phyloP scores from a whole-genome alignment of 2,329 filamentous ascomycete genomes.

The Ophidiomyces ophidiicola region DNA sequence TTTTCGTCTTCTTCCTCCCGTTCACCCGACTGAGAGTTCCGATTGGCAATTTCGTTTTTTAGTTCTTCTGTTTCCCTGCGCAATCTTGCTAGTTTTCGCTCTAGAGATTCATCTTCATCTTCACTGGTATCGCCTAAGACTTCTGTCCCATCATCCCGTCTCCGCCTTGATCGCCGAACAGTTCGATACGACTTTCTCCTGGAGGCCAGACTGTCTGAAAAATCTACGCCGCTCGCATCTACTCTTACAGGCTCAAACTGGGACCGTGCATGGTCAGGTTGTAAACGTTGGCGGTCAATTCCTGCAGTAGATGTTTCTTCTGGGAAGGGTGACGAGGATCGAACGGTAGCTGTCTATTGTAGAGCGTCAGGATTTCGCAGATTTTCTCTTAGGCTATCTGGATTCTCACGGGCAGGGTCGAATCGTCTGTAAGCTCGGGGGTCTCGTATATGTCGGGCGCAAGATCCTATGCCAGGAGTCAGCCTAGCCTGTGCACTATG shows the following conservation, averaged over 20 bases:
- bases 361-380: not conserved
- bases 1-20: constrained; percentile 32
- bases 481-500: constrained; percentile 10
- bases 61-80: constrained; percentile 70
- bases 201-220: constrained; percentile 74
- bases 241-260: constrained; percentile 65
- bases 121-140: constrained; percentile 66
- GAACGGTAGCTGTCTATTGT: constrained; percentile 38
- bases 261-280: constrained; percentile 65
- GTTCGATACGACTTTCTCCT: constrained; percentile 76
- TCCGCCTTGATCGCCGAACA: constrained; percentile 53
- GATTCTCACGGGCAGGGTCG: constrained; percentile 60
- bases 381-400: not conserved
- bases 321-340: constrained; percentile 46
- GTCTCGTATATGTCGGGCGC: constrained; percentile 96
- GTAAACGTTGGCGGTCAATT: constrained; percentile 65
- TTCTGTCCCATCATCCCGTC: constrained; percentile 36
- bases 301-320: constrained; percentile 46
- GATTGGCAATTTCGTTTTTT: constrained; percentile 39
- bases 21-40: constrained; percentile 44
- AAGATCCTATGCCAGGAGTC: constrained; percentile 46
- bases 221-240: constrained; percentile 67
- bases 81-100: constrained; percentile 67
- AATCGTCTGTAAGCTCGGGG: constrained; percentile 78
- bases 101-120: constrained; percentile 64